These are phyloP conservation scores for Typha latifolia DNA, from an alignment of 176 grass and related monocot species.

Conservation along the genomic window DNA sequence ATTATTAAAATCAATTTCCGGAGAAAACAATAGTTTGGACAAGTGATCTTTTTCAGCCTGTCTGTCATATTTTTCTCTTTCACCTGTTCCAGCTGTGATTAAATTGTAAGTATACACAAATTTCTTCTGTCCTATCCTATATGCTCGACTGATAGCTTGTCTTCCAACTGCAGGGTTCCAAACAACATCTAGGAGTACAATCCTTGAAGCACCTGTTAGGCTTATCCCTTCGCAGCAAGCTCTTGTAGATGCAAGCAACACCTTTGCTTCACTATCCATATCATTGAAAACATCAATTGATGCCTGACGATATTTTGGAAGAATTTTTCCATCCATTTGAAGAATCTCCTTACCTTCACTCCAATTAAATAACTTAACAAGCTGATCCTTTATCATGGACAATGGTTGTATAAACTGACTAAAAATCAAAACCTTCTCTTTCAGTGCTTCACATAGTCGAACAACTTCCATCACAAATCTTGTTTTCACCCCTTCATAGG, in stretches of 20 bases:
- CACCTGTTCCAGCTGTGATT: slow-evolving; percentile 55
- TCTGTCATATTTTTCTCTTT: slow-evolving; percentile 55
- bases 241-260: slow-evolving; percentile 75
- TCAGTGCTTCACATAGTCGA: slow-evolving; percentile 27
- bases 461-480: slow-evolving; percentile 69
- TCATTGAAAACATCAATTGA: slow-evolving; percentile 68
- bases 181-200: slow-evolving; percentile 83
- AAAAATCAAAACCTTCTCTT: slow-evolving; percentile 73
- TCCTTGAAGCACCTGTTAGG: slow-evolving; percentile 67
- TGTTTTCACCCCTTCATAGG: slow-evolving; percentile 62
- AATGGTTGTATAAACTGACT: slow-evolving; percentile 64
- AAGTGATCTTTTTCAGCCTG: slow-evolving; percentile 68
- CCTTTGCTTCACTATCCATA: slow-evolving; percentile 47
- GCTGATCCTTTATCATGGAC: slow-evolving; percentile 55
- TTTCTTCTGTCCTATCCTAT: slow-evolving; percentile 67
- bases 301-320: slow-evolving; percentile 23
- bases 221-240: slow-evolving; percentile 81
- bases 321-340: slow-evolving; percentile 41
- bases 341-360: slow-evolving; percentile 54
- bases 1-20: slow-evolving; percentile 14
- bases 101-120: slow-evolving; percentile 78
- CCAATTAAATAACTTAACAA: slow-evolving; percentile 44
- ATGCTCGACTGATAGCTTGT: slow-evolving; percentile 83
- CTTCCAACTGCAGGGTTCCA: slow-evolving; percentile 82
- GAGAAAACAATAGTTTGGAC: slow-evolving; percentile 58